These are phyloP conservation scores for Backusella macrospora DNA, from an alignment of 192 early-diverging fungal species.

Conservation along the genomic window DNA sequence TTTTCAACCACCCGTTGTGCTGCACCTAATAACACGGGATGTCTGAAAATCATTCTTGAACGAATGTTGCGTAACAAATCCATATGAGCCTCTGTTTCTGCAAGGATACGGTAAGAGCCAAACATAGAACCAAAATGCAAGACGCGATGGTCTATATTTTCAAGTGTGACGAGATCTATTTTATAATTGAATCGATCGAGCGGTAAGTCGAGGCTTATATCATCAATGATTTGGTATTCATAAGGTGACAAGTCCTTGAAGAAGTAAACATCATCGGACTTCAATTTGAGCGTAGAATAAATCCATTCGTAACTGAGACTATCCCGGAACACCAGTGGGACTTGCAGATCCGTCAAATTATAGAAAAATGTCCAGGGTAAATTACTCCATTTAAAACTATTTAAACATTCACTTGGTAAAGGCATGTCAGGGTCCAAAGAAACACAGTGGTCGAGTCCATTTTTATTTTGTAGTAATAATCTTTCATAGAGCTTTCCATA, in stretches of 20 bases:
- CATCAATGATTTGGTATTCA: constrained; percentile 59
- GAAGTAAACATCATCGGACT: constrained; percentile 47
- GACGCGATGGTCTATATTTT: constrained; percentile 39
- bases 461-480: constrained; percentile 55
- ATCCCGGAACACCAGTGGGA: constrained; percentile 42
- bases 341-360: constrained; percentile 43
- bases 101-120: constrained; percentile 49
- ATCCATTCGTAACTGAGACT: constrained; percentile 55
- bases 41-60: constrained; percentile 49
- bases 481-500: constrained; percentile 52
- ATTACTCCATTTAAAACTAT: constrained; percentile 54
- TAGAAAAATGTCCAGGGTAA: constrained; percentile 61
- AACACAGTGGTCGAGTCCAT: constrained; percentile 54
- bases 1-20: constrained; percentile 48
- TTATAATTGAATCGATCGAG: constrained; percentile 44
- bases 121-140: constrained; percentile 62
- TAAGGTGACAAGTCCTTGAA: constrained; percentile 53
- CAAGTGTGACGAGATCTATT: constrained; percentile 43
- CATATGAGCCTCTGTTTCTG: constrained; percentile 45
- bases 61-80: constrained; percentile 40
- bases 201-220: constrained; percentile 30
- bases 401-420: constrained; percentile 54
- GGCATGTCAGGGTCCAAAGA: constrained; percentile 41
- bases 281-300: constrained; percentile 46
- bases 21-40: constrained; percentile 48